Base-by-base conservation (phyloP, 352 stramenopile species). In the Globisporangium cystogenes region DNA sequence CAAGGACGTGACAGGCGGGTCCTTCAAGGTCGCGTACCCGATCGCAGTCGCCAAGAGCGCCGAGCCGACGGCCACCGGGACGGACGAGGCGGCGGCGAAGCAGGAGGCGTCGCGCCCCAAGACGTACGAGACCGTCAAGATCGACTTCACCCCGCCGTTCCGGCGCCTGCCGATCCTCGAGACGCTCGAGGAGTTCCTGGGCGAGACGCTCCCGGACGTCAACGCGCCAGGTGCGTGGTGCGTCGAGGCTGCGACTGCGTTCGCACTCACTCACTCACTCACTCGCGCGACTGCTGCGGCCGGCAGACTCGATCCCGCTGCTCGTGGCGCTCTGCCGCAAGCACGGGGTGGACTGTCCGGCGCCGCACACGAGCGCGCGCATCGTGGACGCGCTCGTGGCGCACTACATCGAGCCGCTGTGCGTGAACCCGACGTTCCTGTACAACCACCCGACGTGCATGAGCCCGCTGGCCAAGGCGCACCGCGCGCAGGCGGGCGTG, bases 61-160 rank as follows among this genome's bases (percentile, higher is more conserved):
- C 21, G 57, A 45, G 16, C 15, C 44, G 41, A 18, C 44, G 24
- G 57, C 64, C 47, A 39, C 12, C 12, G 51, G 59, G 46, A 35
- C 43, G 7, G 36, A 62, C 11, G 64, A 50, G 14, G 48, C 53
- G 10, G 44, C 48, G 16, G 39, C 41, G 10, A 64, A 39, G 27
- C 16, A 49, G 10, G 44, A 36, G 15, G 51, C n/a, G 27, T 50
- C 39, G 26, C 47, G 51, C 1, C 35, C 35, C 15, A 59, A 59
- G 53, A 37, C 37, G 36, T 53, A 62, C 6, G 37, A 36, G 14
- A 70, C 53, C 49, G 65, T 98, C 11, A 85, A 97, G 57, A 98
- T 99, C 61, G 96, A 99, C 68, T 99, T 99, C 59, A 98, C 91
- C 26, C 96, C 97, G 23, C 97, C 97, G 7, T 99, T 98, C 73